These are phyloP conservation scores for Colletotrichum lini DNA, from an alignment of 2,329 filamentous ascomycete genomes.

Conservation along the genomic window DNA sequence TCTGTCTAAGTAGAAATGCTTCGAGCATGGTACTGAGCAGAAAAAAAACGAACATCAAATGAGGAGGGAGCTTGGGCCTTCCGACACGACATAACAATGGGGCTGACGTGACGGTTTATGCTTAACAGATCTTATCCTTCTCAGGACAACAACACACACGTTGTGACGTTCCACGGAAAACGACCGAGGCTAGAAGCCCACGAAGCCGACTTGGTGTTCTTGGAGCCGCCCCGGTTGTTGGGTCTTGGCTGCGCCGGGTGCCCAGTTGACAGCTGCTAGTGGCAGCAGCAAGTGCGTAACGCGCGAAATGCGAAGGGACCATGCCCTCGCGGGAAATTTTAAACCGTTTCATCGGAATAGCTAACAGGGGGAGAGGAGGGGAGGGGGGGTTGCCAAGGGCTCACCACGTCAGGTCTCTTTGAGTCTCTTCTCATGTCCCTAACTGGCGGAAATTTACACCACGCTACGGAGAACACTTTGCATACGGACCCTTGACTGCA, in stretches of 20 bases:
- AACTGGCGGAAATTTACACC: constrained; percentile 33
- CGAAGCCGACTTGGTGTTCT: constrained; percentile 5
- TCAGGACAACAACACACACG: constrained; percentile 10
- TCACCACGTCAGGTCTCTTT: not conserved
- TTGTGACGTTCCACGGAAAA: constrained; percentile 14
- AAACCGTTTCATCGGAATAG: constrained; percentile 34
- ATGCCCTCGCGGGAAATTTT: constrained; percentile 29
- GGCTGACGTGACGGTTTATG: constrained; percentile 27
- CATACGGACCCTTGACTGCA: constrained; percentile 1
- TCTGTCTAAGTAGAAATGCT: not conserved
- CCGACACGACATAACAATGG: constrained; percentile 9
- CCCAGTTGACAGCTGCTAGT: not conserved
- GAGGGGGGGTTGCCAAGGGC: not conserved
- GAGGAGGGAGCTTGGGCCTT: constrained; percentile 24
- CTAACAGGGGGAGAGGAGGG: not conserved
- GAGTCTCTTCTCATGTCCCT: constrained; percentile 8
- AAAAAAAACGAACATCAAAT: not conserved
- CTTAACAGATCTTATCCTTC: constrained; percentile 39
- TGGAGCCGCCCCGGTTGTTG: not conserved
- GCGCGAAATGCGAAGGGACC: not conserved
- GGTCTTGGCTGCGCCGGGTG: not conserved
- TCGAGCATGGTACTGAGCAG: not conserved
- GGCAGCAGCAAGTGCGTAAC: not conserved
- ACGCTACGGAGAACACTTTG: not conserved
- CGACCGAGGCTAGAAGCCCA: constrained; percentile 34